Evolutionary conservation across 805 yeast species (phyloP).

Genomic region (Metschnikowia santaceciliae): DNA sequence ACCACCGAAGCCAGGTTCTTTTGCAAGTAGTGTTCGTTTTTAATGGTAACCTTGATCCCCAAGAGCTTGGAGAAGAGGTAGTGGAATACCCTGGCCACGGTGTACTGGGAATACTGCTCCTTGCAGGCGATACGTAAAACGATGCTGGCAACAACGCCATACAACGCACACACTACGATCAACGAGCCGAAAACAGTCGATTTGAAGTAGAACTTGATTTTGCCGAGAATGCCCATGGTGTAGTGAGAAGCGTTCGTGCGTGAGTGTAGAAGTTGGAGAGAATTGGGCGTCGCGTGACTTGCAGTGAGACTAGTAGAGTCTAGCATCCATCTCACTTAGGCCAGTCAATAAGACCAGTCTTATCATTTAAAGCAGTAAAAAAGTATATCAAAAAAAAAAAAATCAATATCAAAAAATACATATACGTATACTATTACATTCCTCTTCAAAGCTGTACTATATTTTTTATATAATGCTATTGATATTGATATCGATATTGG

Average conservation of each 20-base stretch:
- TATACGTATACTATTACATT: too few species aligned
- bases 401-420: too few species aligned
- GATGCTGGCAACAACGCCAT: constrained; percentile 76
- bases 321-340: too few species aligned
- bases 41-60: constrained; percentile 68
- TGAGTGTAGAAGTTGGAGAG: neutral
- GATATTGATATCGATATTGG: too few species aligned
- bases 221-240: constrained; percentile 16
- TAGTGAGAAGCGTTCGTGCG: neutral
- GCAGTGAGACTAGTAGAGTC: too few species aligned
- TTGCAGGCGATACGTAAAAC: constrained; percentile 65
- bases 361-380: too few species aligned
- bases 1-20: constrained; percentile 66
- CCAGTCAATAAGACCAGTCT: too few species aligned
- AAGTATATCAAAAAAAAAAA: too few species aligned
- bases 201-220: constrained; percentile 51
- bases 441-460: too few species aligned
- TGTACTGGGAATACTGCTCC: constrained; percentile 78
- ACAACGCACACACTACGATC: constrained; percentile 58
- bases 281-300: constrained; percentile 2
- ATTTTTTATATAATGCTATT: too few species aligned
- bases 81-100: constrained; percentile 83
- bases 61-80: constrained; percentile 53
- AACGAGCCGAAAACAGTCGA: constrained; percentile 48
- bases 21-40: constrained; percentile 36